These are phyloP conservation scores for Massariosphaeria phaeospora DNA, from an alignment of 495 filamentous ascomycete genomes.

Conservation along the genomic window DNA sequence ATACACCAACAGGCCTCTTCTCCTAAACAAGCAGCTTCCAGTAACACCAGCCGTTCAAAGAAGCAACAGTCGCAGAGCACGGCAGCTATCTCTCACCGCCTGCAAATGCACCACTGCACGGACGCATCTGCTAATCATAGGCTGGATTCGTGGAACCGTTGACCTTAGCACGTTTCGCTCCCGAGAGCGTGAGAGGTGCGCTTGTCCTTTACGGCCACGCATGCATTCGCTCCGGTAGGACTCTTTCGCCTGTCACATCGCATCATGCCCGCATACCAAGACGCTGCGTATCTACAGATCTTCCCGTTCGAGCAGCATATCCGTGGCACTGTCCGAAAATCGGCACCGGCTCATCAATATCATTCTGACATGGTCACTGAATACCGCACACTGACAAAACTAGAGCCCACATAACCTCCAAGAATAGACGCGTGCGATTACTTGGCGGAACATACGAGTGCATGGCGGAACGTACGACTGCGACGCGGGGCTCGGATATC, in stretches of 20 bases:
- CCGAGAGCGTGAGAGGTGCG: constrained; percentile 15
- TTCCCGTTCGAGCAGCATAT: neutral
- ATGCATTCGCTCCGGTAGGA: constrained; percentile 17
- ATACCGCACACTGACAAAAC: no score
- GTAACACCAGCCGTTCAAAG: neutral
- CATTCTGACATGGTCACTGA: neutral
- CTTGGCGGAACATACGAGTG: no score
- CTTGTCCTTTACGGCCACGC: constrained; percentile 11
- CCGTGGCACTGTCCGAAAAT: constrained; percentile 5
- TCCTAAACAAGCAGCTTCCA: neutral
- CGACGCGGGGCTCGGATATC: no score
- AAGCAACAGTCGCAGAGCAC: constrained; percentile 8
- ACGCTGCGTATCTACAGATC: neutral
- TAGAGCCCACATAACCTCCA: no score
- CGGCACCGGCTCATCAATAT: neutral
- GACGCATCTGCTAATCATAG: no score
- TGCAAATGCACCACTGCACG: no score
- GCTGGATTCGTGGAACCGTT: neutral
- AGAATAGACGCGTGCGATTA: no score
- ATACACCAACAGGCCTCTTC: neutral
- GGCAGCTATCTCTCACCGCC: constrained; percentile 16
- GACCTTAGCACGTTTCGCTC: constrained; percentile 13
- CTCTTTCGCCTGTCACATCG: constrained; percentile 15
- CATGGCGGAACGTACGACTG: no score
- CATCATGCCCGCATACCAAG: constrained; percentile 12